Evolutionary conservation across 352 stramenopile genomes (phyloP).

Genomic region (Globisporangium acanthophoron): DNA sequence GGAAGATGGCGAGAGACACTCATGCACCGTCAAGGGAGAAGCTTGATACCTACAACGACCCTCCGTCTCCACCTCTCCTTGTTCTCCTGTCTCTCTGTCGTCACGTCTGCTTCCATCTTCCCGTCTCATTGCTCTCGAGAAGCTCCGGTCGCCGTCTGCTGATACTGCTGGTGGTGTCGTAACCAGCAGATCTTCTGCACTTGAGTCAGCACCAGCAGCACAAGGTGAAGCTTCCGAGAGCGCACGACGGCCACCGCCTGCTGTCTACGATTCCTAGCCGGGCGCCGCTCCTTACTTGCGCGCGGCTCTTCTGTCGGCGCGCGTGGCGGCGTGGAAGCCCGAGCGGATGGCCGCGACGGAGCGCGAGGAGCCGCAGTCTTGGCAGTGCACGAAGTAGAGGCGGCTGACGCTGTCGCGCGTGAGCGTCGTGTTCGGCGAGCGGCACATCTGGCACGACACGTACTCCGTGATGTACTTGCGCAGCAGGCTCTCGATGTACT

Average conservation of each 20-base stretch:
- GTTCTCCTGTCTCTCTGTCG: not conserved
- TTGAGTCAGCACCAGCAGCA: too few species aligned
- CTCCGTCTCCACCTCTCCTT: not conserved
- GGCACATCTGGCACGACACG: conserved; percentile 99
- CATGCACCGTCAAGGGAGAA: not conserved
- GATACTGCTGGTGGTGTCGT: too few species aligned
- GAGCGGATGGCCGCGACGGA: conserved; percentile 96
- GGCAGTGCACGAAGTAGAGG: conserved; percentile 98
- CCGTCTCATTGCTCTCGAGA: too few species aligned
- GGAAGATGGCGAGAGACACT: not conserved
- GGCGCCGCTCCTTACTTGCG: conserved; percentile 63
- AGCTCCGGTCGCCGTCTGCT: too few species aligned
- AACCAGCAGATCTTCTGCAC: too few species aligned
- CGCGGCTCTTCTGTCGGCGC: conserved; percentile 78
- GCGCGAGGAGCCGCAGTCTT: conserved; percentile 95
- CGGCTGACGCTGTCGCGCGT: conserved; percentile 94
- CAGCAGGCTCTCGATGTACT: conserved; percentile 99
- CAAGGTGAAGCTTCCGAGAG: too few species aligned
- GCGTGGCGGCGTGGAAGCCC: conserved; percentile 96
- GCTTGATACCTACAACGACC: not conserved
- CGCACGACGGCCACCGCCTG: not conserved
- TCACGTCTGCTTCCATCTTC: too few species aligned
- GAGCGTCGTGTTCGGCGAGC: conserved; percentile 96
- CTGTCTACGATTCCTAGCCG: conserved; percentile 2
- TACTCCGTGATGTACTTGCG: conserved; percentile 99